Percentiles rank a stretch among this genome's conserved stretches.
Evolutionary conservation across 208 protist species (phyloP).

Genomic region (Leishmania gerbilli): DNA sequence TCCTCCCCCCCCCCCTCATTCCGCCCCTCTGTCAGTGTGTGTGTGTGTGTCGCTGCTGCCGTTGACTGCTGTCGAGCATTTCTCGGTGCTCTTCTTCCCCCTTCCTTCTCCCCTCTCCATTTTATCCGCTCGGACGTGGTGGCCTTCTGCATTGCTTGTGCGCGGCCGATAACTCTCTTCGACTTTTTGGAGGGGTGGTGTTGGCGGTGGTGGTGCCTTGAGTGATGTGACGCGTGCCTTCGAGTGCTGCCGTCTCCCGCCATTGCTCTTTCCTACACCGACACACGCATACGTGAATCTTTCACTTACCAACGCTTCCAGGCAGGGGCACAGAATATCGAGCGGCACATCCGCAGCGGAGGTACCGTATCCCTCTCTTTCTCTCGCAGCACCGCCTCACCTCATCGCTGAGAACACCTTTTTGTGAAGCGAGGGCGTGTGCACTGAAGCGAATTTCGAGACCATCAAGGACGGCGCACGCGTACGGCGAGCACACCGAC

Average conservation of each 20-base stretch:
- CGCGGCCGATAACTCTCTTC: background rate
- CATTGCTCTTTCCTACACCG: background rate
- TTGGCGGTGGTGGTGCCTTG: background rate
- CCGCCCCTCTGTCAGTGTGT: background rate
- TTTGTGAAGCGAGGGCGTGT: background rate
- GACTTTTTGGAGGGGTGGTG: background rate
- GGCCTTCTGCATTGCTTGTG: background rate
- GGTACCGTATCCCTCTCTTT: background rate
- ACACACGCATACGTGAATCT: background rate
- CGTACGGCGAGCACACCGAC: background rate
- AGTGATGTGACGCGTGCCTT: background rate
- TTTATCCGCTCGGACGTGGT: background rate
- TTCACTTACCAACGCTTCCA: background rate
- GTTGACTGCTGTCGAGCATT: background rate
- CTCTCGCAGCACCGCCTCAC: background rate
- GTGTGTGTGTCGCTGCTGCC: background rate
- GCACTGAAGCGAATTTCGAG: background rate
- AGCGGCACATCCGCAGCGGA: background rate
- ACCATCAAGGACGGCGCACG: background rate
- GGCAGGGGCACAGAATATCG: background rate
- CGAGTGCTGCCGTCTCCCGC: background rate
- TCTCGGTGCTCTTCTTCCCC: background rate
- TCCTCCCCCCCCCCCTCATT: background rate
- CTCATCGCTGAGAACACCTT: background rate
- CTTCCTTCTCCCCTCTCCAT: background rate